A percentile compares a stretch with the other conserved stretches of the same genome.
These are phyloP conservation scores for Barnettozyma hawaiiensis DNA, from an alignment of 1,139 yeast species.

Conservation along the genomic window DNA sequence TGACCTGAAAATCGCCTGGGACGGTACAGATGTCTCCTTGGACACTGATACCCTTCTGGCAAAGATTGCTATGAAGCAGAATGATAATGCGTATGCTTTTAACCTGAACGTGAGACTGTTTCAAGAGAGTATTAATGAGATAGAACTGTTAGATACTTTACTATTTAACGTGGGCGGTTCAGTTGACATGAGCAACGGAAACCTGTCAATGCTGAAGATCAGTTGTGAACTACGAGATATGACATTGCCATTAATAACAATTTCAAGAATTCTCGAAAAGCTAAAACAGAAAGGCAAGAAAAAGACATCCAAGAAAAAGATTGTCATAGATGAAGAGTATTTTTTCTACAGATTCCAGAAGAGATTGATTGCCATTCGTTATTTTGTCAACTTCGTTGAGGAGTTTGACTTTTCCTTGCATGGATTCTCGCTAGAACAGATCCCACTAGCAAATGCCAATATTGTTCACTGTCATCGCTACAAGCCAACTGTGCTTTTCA, in stretches of 20 bases:
- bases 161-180: conserved; percentile 15
- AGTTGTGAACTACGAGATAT: conserved; percentile 21
- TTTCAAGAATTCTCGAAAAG: conserved; percentile 12
- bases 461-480: conserved; percentile 19
- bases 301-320: not conserved
- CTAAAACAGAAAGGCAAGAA: not conserved
- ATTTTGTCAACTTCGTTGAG: conserved; percentile 16
- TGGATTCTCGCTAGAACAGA: conserved; percentile 15
- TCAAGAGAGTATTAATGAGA: conserved; percentile 16
- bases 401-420: conserved; percentile 17
- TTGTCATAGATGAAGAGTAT: conserved; percentile 11
- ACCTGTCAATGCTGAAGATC: conserved; percentile 19
- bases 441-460: conserved; percentile 19
- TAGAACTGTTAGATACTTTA: conserved; percentile 20
- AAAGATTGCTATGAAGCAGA: conserved; percentile 14
- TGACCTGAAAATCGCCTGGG: conserved; percentile 12
- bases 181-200: conserved; percentile 24
- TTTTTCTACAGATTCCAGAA: conserved; percentile 13
- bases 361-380: conserved; percentile 11
- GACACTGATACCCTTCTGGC: conserved; percentile 13
- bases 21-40: conserved; percentile 11
- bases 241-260: conserved; percentile 22
- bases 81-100: conserved; percentile 6
- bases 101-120: conserved; percentile 13
- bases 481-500: conserved; percentile 19